phyloP scores from a whole-genome alignment of 176 grass and related monocot genomes.

The Carex pumila region DNA sequence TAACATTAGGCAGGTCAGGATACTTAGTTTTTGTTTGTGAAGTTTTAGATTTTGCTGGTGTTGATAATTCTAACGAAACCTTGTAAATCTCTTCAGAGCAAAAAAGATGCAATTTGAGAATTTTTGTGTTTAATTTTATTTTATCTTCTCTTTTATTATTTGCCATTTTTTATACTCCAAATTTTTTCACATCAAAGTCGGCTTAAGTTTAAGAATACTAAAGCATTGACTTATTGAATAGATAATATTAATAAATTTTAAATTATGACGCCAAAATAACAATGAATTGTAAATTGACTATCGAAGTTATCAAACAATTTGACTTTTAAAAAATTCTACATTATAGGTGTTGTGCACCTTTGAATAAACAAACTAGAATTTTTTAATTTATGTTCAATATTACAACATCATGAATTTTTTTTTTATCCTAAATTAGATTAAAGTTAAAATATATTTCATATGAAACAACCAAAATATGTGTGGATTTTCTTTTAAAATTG shows the following conservation, averaged over 20 bases:
- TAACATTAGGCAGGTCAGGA: conserved; percentile 11
- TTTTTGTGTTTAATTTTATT: neutral
- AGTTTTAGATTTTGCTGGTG: conserved; percentile 5
- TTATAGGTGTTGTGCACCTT: neutral
- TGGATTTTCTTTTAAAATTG: too few relatives aligned
- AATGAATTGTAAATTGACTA: neutral
- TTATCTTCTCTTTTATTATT: neutral
- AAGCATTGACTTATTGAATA: neutral
- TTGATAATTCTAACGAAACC: conserved; percentile 7
- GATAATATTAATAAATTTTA: too few relatives aligned
- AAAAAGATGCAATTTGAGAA: neutral
- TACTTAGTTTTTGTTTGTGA: conserved; percentile 13
- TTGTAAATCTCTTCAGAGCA: neutral
- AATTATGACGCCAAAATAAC: neutral
- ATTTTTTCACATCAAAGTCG: neutral
- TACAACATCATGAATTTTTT: too few relatives aligned
- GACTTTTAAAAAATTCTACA: neutral
- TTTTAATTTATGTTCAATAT: neutral
- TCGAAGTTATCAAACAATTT: neutral
- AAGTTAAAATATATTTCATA: too few relatives aligned
- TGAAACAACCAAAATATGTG: too few relatives aligned
- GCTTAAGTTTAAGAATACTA: neutral
- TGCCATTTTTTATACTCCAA: neutral
- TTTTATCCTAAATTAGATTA: too few relatives aligned
- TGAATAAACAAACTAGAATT: neutral